phyloP scores from a whole-genome alignment of 2,329 filamentous ascomycete species.

The Dactylellina haptotyla region DNA sequence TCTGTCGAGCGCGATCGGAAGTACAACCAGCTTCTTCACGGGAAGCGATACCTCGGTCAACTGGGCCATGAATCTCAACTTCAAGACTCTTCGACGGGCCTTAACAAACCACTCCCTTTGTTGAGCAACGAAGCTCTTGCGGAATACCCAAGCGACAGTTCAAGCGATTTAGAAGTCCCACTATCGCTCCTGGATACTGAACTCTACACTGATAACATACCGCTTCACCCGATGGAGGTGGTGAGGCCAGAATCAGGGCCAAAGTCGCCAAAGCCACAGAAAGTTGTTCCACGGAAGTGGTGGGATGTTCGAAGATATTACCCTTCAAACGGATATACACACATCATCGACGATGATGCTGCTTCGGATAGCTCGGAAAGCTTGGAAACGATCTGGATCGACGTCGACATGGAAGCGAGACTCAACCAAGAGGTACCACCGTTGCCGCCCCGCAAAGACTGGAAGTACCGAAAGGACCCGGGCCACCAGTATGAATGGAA shows the following conservation, averaged over 20 bases:
- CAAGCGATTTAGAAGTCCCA: not conserved
- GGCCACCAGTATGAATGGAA: not conserved
- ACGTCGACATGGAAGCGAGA: slow-evolving; percentile 1
- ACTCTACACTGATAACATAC: not conserved
- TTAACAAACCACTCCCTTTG: slow-evolving; percentile 1
- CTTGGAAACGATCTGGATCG: slow-evolving; percentile 6
- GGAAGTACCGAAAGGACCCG: not conserved
- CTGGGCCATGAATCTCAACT: not conserved
- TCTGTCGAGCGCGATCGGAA: not conserved
- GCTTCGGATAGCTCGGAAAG: not conserved
- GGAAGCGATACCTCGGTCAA: not conserved
- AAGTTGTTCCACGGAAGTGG: not conserved
- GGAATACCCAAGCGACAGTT: slow-evolving; percentile 1
- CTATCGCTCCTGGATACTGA: no score
- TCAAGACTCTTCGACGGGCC: not conserved
- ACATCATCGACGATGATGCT: not conserved
- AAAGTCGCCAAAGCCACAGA: not conserved
- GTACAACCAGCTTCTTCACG: not conserved
- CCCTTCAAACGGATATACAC: not conserved
- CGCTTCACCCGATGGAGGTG: no score
- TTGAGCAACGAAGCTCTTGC: no score
- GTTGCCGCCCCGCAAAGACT: slow-evolving; percentile 15
- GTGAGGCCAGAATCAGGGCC: not conserved
- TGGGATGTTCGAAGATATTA: slow-evolving; percentile 8
- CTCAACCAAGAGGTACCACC: slow-evolving; percentile 4